A percentile compares a stretch with the other conserved stretches of the same genome.
phyloP scores from a whole-genome alignment of 1,139 yeast species.

The Candida tropicalis region DNA sequence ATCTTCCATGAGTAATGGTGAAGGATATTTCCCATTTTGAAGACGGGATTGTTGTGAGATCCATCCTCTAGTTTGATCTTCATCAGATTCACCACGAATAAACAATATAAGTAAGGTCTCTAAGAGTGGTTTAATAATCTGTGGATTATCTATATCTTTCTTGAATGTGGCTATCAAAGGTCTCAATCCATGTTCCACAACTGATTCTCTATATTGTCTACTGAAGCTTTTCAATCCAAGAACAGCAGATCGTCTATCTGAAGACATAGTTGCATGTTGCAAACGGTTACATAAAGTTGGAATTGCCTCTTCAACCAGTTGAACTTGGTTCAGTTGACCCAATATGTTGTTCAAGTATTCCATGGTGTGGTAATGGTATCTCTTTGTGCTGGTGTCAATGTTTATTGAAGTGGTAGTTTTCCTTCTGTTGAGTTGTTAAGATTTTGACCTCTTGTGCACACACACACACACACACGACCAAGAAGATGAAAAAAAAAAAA shows the following conservation, averaged over 20 bases:
- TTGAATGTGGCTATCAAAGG: constrained; percentile 70
- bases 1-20: constrained; percentile 68
- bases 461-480: background rate
- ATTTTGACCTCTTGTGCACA: too few species aligned
- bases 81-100: constrained; percentile 63
- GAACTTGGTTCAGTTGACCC: constrained; percentile 44
- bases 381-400: too few species aligned
- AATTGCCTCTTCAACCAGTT: constrained; percentile 81
- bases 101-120: constrained; percentile 85
- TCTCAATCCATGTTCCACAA: constrained; percentile 84
- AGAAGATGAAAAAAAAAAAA: background rate
- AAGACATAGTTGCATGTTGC: constrained; percentile 76
- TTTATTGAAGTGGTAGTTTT: too few species aligned
- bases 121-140: constrained; percentile 76
- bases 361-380: constrained; percentile 22
- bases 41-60: constrained; percentile 73
- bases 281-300: constrained; percentile 87
- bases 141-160: constrained; percentile 68
- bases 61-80: constrained; percentile 66
- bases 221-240: constrained; percentile 88
- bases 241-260: constrained; percentile 91
- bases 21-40: constrained; percentile 82
- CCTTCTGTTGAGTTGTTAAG: constrained; percentile 3
- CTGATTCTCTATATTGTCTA: constrained; percentile 85
- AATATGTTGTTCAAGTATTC: constrained; percentile 45